Conservation (phyloP, 1,139 yeast genomes). For the Chernovozyma sophiae-reginae region DNA sequence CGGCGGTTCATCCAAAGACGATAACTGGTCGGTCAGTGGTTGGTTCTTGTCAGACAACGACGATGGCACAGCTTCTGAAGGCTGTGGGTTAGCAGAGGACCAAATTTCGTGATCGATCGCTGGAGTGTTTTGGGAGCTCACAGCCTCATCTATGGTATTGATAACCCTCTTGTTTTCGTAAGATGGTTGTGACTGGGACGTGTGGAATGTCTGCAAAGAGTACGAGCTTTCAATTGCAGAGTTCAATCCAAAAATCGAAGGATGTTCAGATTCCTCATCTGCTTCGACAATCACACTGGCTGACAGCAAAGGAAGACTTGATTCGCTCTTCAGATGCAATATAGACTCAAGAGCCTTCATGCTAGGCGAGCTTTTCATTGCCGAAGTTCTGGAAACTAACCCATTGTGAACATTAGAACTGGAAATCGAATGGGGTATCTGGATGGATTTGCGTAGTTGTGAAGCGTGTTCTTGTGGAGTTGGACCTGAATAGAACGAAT, state of each 20-base stretch:
- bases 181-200: constrained; percentile 18
- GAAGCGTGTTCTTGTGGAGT: constrained; percentile 38
- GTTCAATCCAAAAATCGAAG: constrained; percentile 4
- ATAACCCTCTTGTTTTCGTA: constrained; percentile 11
- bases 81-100: constrained; percentile 22
- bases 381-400: not conserved
- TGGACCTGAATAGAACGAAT: constrained; percentile 29
- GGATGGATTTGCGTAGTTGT: constrained; percentile 45
- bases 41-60: not conserved
- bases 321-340: constrained; percentile 25
- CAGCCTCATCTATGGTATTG: constrained; percentile 18
- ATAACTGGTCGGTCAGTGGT: not conserved
- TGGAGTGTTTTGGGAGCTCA: constrained; percentile 8
- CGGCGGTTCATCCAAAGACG: too few species aligned
- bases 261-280: constrained; percentile 3
- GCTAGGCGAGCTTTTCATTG: constrained; percentile 50
- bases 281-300: not conserved
- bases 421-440: constrained; percentile 43
- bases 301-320: not conserved
- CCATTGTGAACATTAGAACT: constrained; percentile 18
- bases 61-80: not conserved
- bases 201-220: constrained; percentile 29
- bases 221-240: constrained; percentile 10
- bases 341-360: constrained; percentile 50
- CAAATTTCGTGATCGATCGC: constrained; percentile 19